Base-by-base conservation (phyloP, 345 rosid genomes). In the Ceriops decandra region DNA sequence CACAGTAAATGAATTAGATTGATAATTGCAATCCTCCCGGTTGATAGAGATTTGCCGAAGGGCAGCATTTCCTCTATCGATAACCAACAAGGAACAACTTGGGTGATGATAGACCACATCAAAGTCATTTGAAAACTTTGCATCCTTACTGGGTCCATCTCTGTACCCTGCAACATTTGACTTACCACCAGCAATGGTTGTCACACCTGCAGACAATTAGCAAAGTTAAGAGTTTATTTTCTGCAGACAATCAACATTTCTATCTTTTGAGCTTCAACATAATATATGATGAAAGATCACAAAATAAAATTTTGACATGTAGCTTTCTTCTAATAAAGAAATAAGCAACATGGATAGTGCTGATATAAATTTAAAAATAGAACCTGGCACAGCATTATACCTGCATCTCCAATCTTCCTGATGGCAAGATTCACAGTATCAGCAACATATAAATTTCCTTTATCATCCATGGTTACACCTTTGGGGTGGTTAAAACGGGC, bases 141-240 rank as follows among this genome's bases (percentile, higher is more conserved):
- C 98, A 75, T 89, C 96, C 80, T 93, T 95, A 30, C 97, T 90
- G 16, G 99, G 96, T n/a, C 99, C 99, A 85, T 92, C 97, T 77
- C 96, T 81, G 70, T 85, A 90, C 8, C 98, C 98, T 36, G 93
- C 90, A 70, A 79, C 77, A 72, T 82, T 90, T 70, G 96, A 88
- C 64, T 95, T 95, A 20, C 99, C 98, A 26, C 99, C 98, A 32
- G 99, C 98, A 74, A 95, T 95, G 54, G 99, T 95, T 30, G 99
- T 92, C 74, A 92, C 99, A 63, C 98, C 99, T 95, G 80, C 79
- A 79, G 57, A 75, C 21, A 68, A 73, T 74, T 68, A 49, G 61
- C 42, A 67, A n/a, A 54, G 2, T 69, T 19, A 60, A 68, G 28
- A 69, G 16, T 10, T 11, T 42, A 2, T 42, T 42, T 42, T 42